Base-by-base conservation (phyloP, 139 green algal species). In the Medakamo hakoo region DNA sequence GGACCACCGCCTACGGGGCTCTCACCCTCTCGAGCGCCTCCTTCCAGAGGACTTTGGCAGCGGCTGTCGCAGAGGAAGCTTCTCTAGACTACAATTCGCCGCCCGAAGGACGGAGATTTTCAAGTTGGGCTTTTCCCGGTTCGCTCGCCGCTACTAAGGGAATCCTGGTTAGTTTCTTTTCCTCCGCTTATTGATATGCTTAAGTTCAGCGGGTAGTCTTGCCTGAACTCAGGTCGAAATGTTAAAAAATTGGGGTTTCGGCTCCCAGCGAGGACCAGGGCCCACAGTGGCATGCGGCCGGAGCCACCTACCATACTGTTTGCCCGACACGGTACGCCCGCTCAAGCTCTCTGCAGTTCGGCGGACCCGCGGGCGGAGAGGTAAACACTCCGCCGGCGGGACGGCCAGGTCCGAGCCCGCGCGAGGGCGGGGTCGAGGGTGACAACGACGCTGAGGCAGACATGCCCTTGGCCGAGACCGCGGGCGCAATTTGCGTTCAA, bases 161-260 rank as follows among this genome's bases (percentile, higher is more conserved):
- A 82, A 89, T 88, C 83, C 72, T 86, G 64, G 77, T 88, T 88
- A 87, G 71, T 87, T 87, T 88, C 76, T 91, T 86, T 87, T 88
- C 81, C 84, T 88, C 85, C 79, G 85, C 82, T 86, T 88, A 92
- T 78, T 89, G 82, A 92, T 88, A 92, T 92, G 85, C 81, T 92
- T 88, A 88, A 89, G 78, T 91, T 94, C 84, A 83, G 82, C 84
- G 79, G 84, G 84, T 94, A 80, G 60, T 80, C 82, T 90, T 87
- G 80, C 77, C 82, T 93, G 83, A 93, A 72, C 80, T 91, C 76
- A 91, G 81, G 81, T 87, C 81, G 77, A 86, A 82, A 72, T 49
- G 63, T 57, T 55, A 63, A 65, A n/a, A 52, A 23, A 31, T 40
- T 55, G 30, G 68, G 66, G 64, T 68, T 66, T 55, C 16, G 67